phyloP scores from a whole-genome alignment of 805 yeast species.

The Yamadazyma paraphyllophila region DNA sequence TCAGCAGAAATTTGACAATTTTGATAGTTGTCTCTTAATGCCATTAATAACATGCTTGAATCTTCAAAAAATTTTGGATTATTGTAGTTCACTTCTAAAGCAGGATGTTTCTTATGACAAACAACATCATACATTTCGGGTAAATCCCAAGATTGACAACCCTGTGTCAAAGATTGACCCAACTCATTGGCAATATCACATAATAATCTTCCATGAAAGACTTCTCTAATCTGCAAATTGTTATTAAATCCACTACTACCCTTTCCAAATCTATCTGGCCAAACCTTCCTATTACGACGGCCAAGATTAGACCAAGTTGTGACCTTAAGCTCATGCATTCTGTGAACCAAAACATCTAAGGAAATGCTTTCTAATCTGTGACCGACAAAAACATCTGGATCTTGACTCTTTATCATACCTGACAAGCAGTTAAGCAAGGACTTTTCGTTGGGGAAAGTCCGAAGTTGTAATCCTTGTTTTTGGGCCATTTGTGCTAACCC shows the following conservation, averaged over 20 bases:
- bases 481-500: constrained; percentile 65
- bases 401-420: constrained; percentile 66
- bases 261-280: constrained; percentile 74
- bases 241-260: constrained; percentile 44
- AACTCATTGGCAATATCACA: constrained; percentile 93
- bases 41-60: constrained; percentile 63
- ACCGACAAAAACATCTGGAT: constrained; percentile 90
- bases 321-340: constrained; percentile 74
- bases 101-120: constrained; percentile 58
- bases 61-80: constrained; percentile 65
- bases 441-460: constrained; percentile 70
- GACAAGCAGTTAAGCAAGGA: constrained; percentile 71
- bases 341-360: constrained; percentile 73
- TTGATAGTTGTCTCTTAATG: constrained; percentile 63
- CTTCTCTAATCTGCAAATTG: constrained; percentile 59
- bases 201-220: constrained; percentile 79
- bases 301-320: constrained; percentile 81
- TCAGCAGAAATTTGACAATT: constrained; percentile 73
- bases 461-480: constrained; percentile 49
- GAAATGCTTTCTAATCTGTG: constrained; percentile 80
- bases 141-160: constrained; percentile 93
- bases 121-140: constrained; percentile 86
- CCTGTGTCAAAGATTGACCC: constrained; percentile 88
- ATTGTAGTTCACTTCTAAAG: constrained; percentile 72
- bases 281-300: constrained; percentile 67